phyloP scores from a whole-genome alignment of 495 filamentous ascomycete species.

The Neurospora hispaniola region DNA sequence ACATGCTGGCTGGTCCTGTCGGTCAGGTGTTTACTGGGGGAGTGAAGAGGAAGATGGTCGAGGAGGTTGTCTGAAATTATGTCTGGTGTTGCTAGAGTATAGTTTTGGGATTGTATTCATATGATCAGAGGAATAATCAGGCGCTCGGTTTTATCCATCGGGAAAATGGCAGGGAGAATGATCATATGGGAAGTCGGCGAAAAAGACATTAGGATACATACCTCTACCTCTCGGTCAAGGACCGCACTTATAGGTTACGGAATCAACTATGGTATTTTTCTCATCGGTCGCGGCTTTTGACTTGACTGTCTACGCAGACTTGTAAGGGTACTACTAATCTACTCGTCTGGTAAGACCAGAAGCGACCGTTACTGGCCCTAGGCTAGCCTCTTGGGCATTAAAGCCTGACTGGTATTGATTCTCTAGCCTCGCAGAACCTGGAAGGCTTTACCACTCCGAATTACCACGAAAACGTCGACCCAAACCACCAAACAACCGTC shows the following conservation, averaged over 20 bases:
- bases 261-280: not conserved
- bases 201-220: not conserved
- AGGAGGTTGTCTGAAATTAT: conserved; percentile 27
- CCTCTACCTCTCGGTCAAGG: not conserved
- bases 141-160: not conserved
- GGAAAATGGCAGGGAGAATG: not conserved
- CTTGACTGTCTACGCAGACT: not conserved
- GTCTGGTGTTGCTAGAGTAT: not conserved
- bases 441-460: not conserved
- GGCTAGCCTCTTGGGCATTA: not conserved
- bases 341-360: not conserved
- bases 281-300: not conserved
- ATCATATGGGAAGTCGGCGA: not conserved
- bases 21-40: conserved; percentile 48
- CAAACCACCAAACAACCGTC: not conserved
- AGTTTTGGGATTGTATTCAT: not conserved
- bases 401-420: not conserved
- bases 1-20: conserved; percentile 63
- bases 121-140: not conserved
- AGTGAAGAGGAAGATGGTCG: conserved; percentile 30
- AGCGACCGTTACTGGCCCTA: not conserved
- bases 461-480: not conserved
- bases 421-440: not conserved
- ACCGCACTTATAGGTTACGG: not conserved
- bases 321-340: not conserved